phyloP scores from a whole-genome alignment of 176 grass and related monocot species.

The Oryza officinalis region DNA sequence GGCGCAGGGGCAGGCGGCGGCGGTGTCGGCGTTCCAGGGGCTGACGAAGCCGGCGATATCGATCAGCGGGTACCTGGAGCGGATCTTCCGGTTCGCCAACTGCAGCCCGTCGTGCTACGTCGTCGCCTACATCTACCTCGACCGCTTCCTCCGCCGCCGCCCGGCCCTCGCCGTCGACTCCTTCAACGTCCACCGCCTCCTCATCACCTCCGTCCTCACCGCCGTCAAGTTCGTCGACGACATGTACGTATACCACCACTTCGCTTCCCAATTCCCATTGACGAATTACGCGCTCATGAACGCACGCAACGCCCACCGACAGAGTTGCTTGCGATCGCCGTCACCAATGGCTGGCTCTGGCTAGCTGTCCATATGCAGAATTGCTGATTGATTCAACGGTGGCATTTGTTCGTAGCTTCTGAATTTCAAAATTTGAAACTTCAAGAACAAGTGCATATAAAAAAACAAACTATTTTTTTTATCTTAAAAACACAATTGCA shows the following conservation, averaged over 20 bases:
- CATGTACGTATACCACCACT: slow-evolving; percentile 56
- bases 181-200: slow-evolving; percentile 95
- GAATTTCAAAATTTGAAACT: neutral
- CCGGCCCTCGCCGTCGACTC: slow-evolving; percentile 78
- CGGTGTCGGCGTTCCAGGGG: slow-evolving; percentile 75
- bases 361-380: neutral
- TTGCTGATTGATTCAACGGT: neutral
- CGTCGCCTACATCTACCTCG: slow-evolving; percentile 94
- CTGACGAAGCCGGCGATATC: slow-evolving; percentile 89
- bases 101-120: slow-evolving; percentile 97
- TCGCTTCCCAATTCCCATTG: neutral
- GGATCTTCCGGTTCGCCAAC: slow-evolving; percentile 88
- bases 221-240: slow-evolving; percentile 99
- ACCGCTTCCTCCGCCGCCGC: slow-evolving; percentile 78
- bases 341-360: neutral
- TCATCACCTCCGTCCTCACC: slow-evolving; percentile 91
- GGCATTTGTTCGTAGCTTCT: neutral
- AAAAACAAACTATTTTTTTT: neutral
- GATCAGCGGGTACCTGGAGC: slow-evolving; percentile 84
- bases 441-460: neutral
- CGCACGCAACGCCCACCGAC: neutral
- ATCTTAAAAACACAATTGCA: neutral
- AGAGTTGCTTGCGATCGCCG: neutral
- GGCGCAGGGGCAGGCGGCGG: neutral
- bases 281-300: neutral